These are phyloP conservation scores for Discostella pseudostelligera DNA, from an alignment of 108 stramenopile genomes.

Conservation along the genomic window DNA sequence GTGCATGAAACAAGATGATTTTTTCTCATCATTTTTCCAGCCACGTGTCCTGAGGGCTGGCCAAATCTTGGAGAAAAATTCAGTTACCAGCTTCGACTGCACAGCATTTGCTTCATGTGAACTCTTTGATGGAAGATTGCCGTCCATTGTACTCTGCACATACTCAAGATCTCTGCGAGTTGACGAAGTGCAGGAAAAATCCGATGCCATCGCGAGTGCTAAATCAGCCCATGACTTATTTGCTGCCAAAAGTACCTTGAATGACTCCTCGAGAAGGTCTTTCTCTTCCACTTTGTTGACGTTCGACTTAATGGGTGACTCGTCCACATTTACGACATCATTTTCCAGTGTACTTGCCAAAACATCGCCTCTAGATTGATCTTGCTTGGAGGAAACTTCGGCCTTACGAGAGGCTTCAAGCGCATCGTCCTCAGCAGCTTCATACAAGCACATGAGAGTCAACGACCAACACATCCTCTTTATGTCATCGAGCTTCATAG, in stretches of 20 bases:
- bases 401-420: constrained; percentile 35
- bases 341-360: constrained; percentile 25
- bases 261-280: constrained; percentile 19
- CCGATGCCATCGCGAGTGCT: constrained; percentile 52
- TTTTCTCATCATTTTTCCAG: constrained; percentile 60
- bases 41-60: constrained; percentile 63
- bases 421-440: constrained; percentile 62
- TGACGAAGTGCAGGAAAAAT: constrained; percentile 41
- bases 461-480: constrained; percentile 77
- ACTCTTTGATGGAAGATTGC: constrained; percentile 14
- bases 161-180: constrained; percentile 32
- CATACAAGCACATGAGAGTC: constrained; percentile 52
- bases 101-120: constrained; percentile 14
- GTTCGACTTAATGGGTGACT: neutral
- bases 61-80: constrained; percentile 59
- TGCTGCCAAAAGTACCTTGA: constrained; percentile 20
- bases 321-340: neutral
- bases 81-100: constrained; percentile 12
- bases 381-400: constrained; percentile 38
- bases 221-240: constrained; percentile 47
- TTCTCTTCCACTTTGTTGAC: constrained; percentile 9
- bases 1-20: constrained; percentile 19
- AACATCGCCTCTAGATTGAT: constrained; percentile 36
- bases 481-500: constrained; percentile 47
- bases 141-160: constrained; percentile 21